Evolutionary conservation across 257 asterid species (phyloP).

Genomic region (Solanum chmielewskii): DNA sequence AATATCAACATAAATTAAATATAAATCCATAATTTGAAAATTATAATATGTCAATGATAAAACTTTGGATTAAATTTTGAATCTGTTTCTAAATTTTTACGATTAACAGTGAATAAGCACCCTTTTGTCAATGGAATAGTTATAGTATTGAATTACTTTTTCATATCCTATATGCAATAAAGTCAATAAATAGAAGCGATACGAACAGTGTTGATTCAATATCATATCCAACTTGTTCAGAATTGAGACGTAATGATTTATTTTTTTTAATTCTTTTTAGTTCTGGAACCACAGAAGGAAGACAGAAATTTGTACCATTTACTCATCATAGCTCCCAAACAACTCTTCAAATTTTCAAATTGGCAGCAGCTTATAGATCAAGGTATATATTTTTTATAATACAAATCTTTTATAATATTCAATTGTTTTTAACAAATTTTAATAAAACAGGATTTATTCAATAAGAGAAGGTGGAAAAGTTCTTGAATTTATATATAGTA

Average conservation of each 20-base stretch:
- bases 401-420: background rate
- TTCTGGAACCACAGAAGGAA: conserved; percentile 80
- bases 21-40: too few relatives aligned
- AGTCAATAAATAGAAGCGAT: background rate
- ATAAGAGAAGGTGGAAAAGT: conserved; percentile 46
- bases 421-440: background rate
- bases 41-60: too few relatives aligned
- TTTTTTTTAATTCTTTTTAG: conserved; percentile 1
- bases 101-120: background rate
- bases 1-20: too few relatives aligned
- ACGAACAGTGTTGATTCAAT: background rate
- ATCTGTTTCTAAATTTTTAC: too few relatives aligned
- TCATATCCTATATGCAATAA: background rate
- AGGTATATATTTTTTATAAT: conserved; percentile 18
- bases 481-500: conserved; percentile 69
- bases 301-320: conserved; percentile 64
- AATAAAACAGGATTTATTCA: conserved; percentile 40
- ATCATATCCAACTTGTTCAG: background rate
- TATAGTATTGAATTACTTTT: background rate
- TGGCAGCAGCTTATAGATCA: conserved; percentile 85
- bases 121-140: background rate
- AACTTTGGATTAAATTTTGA: too few relatives aligned
- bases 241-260: background rate
- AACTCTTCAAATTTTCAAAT: conserved; percentile 54
- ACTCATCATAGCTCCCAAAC: conserved; percentile 61